phyloP scores from a whole-genome alignment of 1,139 yeast genomes.

The Yamadazyma triangularis region DNA sequence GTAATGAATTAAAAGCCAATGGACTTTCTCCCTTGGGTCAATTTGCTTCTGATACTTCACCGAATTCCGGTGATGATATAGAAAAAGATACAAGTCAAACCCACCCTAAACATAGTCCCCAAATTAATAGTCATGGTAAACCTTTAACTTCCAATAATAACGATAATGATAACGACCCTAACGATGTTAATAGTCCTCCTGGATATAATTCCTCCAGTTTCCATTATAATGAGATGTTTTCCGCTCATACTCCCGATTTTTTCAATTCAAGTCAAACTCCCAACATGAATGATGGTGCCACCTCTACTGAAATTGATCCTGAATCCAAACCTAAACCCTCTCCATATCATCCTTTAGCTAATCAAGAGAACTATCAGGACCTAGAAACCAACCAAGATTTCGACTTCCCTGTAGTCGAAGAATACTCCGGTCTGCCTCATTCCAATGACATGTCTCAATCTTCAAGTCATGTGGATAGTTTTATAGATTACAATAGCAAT shows the following conservation, averaged over 20 bases:
- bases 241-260: constrained; percentile 29
- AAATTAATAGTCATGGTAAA: no score
- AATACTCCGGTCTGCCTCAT: constrained; percentile 14
- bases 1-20: constrained; percentile 12
- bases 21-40: constrained; percentile 24
- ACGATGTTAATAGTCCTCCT: constrained; percentile 6
- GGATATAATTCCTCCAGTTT: constrained; percentile 2
- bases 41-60: constrained; percentile 21
- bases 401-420: constrained; percentile 15
- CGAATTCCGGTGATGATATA: no score
- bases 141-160: constrained; percentile 8
- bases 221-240: constrained; percentile 19
- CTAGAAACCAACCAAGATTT: constrained; percentile 10
- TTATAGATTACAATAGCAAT: constrained; percentile 31
- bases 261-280: constrained; percentile 23
- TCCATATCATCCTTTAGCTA: constrained; percentile 4
- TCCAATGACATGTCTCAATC: constrained; percentile 11
- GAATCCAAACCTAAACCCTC: constrained; percentile 2
- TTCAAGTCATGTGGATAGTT: constrained; percentile 16
- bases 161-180: constrained; percentile 5
- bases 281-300: no score
- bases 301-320: no score
- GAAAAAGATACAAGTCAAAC: no score
- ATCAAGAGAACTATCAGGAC: constrained; percentile 12
- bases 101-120: no score